Conservation (phyloP, 179 eudicot species). For the Sideroxylon spinosum region DNA sequence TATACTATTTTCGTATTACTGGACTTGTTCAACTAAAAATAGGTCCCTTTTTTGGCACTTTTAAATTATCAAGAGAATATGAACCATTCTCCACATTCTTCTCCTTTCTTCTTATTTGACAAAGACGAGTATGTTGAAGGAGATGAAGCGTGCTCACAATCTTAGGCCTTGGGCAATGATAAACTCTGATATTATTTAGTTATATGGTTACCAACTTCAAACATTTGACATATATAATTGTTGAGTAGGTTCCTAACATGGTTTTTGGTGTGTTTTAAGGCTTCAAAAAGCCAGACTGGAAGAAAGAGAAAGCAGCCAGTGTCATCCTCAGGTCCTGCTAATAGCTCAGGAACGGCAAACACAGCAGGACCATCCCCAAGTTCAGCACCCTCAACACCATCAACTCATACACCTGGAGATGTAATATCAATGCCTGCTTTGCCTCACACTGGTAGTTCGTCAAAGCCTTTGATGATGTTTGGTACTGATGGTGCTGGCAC, state of each 20-base stretch:
- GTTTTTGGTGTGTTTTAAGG: constrained; percentile 41
- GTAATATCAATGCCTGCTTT: constrained; percentile 76
- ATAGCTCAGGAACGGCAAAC: constrained; percentile 96
- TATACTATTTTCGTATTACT: too few species aligned
- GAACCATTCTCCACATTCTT: not conserved
- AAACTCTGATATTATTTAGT: not conserved
- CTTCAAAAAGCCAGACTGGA: constrained; percentile 71
- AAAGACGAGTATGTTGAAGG: not conserved
- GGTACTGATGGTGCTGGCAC: constrained; percentile 62
- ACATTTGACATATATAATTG: not conserved
- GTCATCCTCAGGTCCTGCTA: constrained; percentile 93
- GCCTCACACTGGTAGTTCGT: constrained; percentile 69
- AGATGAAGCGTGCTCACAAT: not conserved
- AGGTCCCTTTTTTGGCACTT: not conserved
- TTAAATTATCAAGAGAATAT: not conserved
- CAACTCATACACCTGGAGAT: constrained; percentile 88
- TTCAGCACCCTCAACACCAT: constrained; percentile 95
- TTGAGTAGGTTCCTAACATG: constrained; percentile 27
- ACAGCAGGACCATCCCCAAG: constrained; percentile 94
- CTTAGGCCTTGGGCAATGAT: not conserved
- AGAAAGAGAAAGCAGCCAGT: constrained; percentile 91
- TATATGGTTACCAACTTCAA: not conserved
- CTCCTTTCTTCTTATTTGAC: not conserved
- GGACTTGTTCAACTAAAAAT: not conserved
- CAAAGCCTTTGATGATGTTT: constrained; percentile 85